A percentile compares a stretch with the other conserved stretches of the same genome.
Evolutionary conservation across 1,284 basidiomycete genomes (phyloP).

Genomic region (Hypsizygus ulmarius): DNA sequence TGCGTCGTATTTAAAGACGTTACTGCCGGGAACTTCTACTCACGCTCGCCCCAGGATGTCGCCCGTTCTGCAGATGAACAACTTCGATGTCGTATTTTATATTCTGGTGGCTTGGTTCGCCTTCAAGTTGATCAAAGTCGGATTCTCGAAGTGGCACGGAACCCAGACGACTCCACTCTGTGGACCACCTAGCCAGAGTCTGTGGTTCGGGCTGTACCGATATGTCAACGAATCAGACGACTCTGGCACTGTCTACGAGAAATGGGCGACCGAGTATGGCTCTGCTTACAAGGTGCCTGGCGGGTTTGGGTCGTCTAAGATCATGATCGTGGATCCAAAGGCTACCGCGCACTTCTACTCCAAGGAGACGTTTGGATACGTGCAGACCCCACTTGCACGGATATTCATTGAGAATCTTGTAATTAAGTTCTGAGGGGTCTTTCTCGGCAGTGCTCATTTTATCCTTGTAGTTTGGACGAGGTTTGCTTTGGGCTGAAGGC

Average conservation of each 20-base stretch:
- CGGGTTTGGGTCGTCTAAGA: slow-evolving; percentile 36
- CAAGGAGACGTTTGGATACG: slow-evolving; percentile 48
- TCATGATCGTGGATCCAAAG: slow-evolving; percentile 53
- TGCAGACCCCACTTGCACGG: slow-evolving; percentile 36
- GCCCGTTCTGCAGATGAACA: slow-evolving; percentile 8
- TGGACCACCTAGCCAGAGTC: slow-evolving; percentile 34
- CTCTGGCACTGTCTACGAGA: slow-evolving; percentile 33
- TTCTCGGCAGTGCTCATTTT: neutral
- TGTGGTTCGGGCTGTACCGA: slow-evolving; percentile 36
- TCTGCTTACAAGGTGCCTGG: slow-evolving; percentile 42
- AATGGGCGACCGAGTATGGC: slow-evolving; percentile 48
- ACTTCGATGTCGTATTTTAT: slow-evolving; percentile 8
- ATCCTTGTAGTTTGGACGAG: slow-evolving; percentile 42
- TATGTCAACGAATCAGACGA: slow-evolving; percentile 28
- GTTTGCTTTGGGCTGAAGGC: slow-evolving; percentile 50
- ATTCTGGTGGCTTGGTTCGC: slow-evolving; percentile 6
- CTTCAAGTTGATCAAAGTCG: slow-evolving; percentile 3
- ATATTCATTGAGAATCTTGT: slow-evolving; percentile 43
- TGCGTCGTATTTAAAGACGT: no score
- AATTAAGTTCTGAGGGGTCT: slow-evolving; percentile 20
- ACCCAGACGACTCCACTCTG: slow-evolving; percentile 28
- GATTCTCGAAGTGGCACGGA: slow-evolving; percentile 4
- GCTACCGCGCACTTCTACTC: slow-evolving; percentile 52
- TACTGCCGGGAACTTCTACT: no score
- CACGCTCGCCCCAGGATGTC: neutral